phyloP scores from a whole-genome alignment of 169 alveolate genomes.

The Plasmodium ovale region DNA sequence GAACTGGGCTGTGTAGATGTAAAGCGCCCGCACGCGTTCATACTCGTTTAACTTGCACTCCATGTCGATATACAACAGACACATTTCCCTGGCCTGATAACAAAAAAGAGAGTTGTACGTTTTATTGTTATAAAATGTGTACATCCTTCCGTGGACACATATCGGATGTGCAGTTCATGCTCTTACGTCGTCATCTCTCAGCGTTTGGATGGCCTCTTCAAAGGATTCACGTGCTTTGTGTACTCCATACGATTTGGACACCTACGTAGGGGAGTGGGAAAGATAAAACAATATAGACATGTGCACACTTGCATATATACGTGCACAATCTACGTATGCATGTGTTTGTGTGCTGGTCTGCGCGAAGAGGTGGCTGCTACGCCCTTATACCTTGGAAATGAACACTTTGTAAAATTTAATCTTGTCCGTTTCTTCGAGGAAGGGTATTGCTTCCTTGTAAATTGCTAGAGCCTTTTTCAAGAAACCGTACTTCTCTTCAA shows the following conservation, averaged over 20 bases:
- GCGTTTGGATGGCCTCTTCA: constrained; percentile 71
- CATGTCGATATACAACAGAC: constrained; percentile 89
- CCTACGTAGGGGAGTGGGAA: not conserved
- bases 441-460: constrained; percentile 88
- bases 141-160: not conserved
- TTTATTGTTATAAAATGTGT: not conserved
- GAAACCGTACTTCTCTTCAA: constrained; percentile 91
- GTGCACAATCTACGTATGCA: not conserved
- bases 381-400: constrained; percentile 29
- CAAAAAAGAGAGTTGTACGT: not conserved
- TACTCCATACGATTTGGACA: constrained; percentile 61
- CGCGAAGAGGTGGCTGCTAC: not conserved
- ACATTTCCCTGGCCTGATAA: constrained; percentile 85
- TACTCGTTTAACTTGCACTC: constrained; percentile 92
- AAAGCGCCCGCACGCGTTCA: constrained; percentile 93
- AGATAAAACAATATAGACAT: not conserved
- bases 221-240: constrained; percentile 73
- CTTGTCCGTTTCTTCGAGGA: constrained; percentile 82
- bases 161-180: not conserved
- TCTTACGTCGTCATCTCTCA: constrained; percentile 51
- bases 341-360: not conserved
- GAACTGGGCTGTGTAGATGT: constrained; percentile 86
- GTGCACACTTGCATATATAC: not conserved
- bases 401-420: constrained; percentile 55
- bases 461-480: constrained; percentile 87